A percentile compares a stretch with the other conserved stretches of the same genome.
These are phyloP conservation scores for Botrytis pseudocinerea DNA, from an alignment of 2,329 filamentous ascomycete genomes.

Conservation along the genomic window DNA sequence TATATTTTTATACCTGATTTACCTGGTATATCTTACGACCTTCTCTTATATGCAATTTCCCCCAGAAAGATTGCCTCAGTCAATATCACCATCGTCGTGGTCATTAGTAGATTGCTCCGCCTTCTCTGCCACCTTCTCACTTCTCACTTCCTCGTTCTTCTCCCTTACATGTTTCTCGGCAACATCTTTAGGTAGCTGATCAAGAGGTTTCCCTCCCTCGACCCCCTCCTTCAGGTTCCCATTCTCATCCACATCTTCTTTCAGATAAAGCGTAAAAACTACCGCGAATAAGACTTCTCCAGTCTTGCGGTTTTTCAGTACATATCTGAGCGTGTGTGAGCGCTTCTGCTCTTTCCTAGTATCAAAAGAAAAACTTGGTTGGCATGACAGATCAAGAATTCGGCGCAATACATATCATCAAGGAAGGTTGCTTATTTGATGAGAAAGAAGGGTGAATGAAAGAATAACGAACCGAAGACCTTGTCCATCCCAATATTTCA, in stretches of 20 bases:
- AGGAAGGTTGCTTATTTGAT: not conserved
- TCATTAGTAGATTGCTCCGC: slow-evolving; percentile 21
- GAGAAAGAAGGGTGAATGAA: not conserved
- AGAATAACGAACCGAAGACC: slow-evolving; percentile 61
- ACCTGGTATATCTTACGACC: not conserved
- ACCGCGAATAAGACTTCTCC: slow-evolving; percentile 78
- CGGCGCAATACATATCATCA: not conserved
- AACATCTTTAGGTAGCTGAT: slow-evolving; percentile 24
- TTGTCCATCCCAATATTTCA: slow-evolving; percentile 80
- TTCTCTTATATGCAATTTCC: not conserved
- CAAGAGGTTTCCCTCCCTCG: slow-evolving; percentile 37
- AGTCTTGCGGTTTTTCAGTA: slow-evolving; percentile 77
- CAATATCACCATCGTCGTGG: slow-evolving; percentile 13
- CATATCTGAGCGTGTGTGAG: slow-evolving; percentile 86
- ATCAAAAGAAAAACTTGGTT: slow-evolving; percentile 29
- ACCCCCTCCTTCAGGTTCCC: slow-evolving; percentile 51
- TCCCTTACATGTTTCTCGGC: slow-evolving; percentile 28
- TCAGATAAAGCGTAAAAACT: slow-evolving; percentile 73
- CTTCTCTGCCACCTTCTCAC: slow-evolving; percentile 25
- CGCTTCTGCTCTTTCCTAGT: slow-evolving; percentile 47
- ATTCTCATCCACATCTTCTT: slow-evolving; percentile 62
- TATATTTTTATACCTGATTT: not conserved
- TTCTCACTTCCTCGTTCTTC: slow-evolving; percentile 25
- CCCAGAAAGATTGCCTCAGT: not conserved
- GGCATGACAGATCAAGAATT: slow-evolving; percentile 18